Evolutionary conservation across 192 early-diverging fungal species (phyloP).

Genomic region (Phycomyces blakesleeanus): DNA sequence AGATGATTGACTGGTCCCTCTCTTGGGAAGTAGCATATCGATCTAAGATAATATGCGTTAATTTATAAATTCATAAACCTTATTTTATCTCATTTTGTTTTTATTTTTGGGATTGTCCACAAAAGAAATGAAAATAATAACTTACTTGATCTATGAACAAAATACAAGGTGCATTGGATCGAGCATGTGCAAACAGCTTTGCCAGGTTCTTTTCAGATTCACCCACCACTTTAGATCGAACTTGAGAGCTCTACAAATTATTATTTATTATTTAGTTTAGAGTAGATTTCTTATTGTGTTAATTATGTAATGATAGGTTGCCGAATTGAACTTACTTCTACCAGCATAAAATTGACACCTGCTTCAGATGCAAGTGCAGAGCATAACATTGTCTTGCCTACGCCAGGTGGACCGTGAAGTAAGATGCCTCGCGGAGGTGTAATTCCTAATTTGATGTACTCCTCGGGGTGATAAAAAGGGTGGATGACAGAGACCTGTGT

Average conservation of each 20-base stretch:
- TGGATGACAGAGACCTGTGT: constrained; percentile 52
- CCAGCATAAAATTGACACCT: constrained; percentile 79
- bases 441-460: constrained; percentile 58
- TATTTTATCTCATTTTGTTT: not conserved
- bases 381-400: constrained; percentile 87
- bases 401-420: constrained; percentile 84
- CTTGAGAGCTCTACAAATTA: constrained; percentile 63
- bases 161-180: constrained; percentile 81
- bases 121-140: too few species aligned
- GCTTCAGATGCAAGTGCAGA: constrained; percentile 76
- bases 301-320: too few species aligned
- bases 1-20: constrained; percentile 65
- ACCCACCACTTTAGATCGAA: constrained; percentile 91
- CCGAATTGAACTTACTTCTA: constrained; percentile 52
- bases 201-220: constrained; percentile 87
- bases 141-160: constrained; percentile 88
- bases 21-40: constrained; percentile 73
- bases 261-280: constrained; percentile 23
- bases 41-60: too few species aligned
- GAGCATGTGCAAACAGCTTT: constrained; percentile 77
- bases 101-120: too few species aligned
- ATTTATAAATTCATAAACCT: not conserved
- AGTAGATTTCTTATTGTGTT: too few species aligned
- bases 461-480: constrained; percentile 49
- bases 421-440: constrained; percentile 76